Percentiles rank a stretch among this genome's conserved stretches.
Conservation (phyloP, 371 early-diverging fungal genomes). For the Mucor racemosus region DNA sequence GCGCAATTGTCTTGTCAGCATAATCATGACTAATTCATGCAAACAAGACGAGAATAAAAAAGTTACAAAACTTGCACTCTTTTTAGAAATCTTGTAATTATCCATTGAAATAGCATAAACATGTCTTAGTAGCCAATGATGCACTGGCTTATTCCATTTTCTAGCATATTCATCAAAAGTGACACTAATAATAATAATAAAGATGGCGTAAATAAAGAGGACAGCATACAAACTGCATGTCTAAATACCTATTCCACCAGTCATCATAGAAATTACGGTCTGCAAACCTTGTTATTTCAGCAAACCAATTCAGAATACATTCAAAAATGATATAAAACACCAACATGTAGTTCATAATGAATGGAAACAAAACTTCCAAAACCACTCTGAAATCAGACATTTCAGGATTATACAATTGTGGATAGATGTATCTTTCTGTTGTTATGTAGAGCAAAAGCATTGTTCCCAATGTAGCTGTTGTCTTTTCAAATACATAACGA, state of each 20-base stretch:
- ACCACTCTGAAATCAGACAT: constrained; percentile 57
- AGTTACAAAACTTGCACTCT: constrained; percentile 74
- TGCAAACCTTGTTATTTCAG: constrained; percentile 92
- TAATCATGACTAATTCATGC: constrained; percentile 90
- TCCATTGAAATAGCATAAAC: constrained; percentile 82
- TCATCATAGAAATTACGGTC: constrained; percentile 96
- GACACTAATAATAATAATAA: constrained; percentile 25
- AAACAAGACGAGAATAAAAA: constrained; percentile 85
- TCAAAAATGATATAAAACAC: constrained; percentile 95
- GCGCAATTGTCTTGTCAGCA: constrained; percentile 69
- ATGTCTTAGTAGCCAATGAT: constrained; percentile 91
- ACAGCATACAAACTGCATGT: too few species aligned
- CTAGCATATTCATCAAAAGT: constrained; percentile 92
- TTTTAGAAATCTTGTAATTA: constrained; percentile 71
- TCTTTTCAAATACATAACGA: constrained; percentile 83
- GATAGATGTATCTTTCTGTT: constrained; percentile 85
- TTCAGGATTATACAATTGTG: constrained; percentile 64
- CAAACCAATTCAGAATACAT: constrained; percentile 91
- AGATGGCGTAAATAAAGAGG: too few species aligned
- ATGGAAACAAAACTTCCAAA: constrained; percentile 77
- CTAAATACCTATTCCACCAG: constrained; percentile 87
- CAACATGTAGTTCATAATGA: constrained; percentile 84
- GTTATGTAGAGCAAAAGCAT: constrained; percentile 79
- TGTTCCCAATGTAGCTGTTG: constrained; percentile 74
- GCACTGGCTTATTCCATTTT: constrained; percentile 97